phyloP scores from a whole-genome alignment of 352 stramenopile genomes.

The Elongisporangium anandrum region DNA sequence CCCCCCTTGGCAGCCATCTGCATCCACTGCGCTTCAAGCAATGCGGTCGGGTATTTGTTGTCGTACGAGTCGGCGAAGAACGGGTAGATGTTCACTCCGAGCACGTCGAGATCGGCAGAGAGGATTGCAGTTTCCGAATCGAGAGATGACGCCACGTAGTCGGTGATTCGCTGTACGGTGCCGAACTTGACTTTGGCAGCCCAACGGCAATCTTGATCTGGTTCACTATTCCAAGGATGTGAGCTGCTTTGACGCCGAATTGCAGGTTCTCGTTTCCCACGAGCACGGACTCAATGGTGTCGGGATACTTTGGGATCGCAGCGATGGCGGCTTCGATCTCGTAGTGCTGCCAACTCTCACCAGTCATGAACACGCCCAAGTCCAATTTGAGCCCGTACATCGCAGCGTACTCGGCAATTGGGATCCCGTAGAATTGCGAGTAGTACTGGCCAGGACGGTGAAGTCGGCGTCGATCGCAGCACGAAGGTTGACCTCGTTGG shows the following conservation, averaged over 20 bases:
- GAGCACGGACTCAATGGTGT: conserved; percentile 22
- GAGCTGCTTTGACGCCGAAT: conserved; percentile 6
- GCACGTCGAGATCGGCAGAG: conserved; percentile 19
- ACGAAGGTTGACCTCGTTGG: conserved; percentile 13
- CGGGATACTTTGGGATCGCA: conserved; percentile 16
- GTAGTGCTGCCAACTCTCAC: conserved; percentile 15
- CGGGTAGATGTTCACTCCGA: conserved; percentile 37
- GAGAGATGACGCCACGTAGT: conserved; percentile 11
- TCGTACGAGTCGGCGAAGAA: conserved; percentile 24
- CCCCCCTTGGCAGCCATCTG: conserved; percentile 9
- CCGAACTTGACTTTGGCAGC: conserved; percentile 16
- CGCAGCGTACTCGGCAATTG: conserved; percentile 18
- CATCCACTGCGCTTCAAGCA: conserved; percentile 18
- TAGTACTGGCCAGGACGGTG: conserved; percentile 23
- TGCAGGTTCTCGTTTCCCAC: conserved; percentile 32
- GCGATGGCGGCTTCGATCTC: conserved; percentile 21
- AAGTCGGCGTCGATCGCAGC: conserved; percentile 32
- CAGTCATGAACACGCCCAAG: conserved; percentile 26
- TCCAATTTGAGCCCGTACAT: conserved; percentile 21
- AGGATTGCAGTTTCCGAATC: conserved; percentile 5
- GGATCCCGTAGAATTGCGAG: conserved; percentile 22
- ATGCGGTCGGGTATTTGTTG: conserved; percentile 1
- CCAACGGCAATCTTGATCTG: conserved; percentile 8
- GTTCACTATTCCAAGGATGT: conserved; percentile 14
- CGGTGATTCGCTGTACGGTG: conserved; percentile 28